Conservation (phyloP, 179 eudicot species). For the Nepenthes alata region DNA sequence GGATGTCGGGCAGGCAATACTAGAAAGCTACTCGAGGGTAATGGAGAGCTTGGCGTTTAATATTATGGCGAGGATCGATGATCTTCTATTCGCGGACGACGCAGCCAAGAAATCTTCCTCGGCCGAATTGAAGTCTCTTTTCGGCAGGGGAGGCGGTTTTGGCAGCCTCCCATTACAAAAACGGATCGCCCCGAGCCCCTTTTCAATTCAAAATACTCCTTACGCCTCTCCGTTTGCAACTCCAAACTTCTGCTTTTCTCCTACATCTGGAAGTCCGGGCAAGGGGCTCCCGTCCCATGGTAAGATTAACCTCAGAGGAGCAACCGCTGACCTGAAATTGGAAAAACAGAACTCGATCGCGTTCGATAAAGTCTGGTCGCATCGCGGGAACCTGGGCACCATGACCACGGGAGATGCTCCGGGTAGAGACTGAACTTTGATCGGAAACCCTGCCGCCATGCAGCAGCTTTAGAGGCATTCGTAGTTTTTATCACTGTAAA, state of each 20-base stretch:
- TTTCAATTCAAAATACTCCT: constrained; percentile 75
- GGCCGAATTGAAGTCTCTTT: constrained; percentile 45
- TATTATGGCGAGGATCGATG: constrained; percentile 40
- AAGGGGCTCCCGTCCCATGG: constrained; percentile 28
- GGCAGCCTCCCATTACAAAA: constrained; percentile 68
- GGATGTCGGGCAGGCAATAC: constrained; percentile 42
- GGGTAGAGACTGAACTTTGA: constrained; percentile 6
- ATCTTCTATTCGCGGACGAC: constrained; percentile 28
- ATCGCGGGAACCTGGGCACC: constrained; percentile 17
- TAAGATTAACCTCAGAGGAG: constrained; percentile 20
- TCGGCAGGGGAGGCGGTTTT: constrained; percentile 61
- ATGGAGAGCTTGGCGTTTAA: constrained; percentile 37
- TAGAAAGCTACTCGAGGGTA: constrained; percentile 43
- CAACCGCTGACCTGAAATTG: constrained; percentile 11
- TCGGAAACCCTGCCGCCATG: background rate
- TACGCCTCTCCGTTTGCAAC: constrained; percentile 82
- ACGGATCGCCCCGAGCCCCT: constrained; percentile 81
- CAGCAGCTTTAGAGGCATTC: background rate
- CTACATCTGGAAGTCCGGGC: constrained; percentile 46
- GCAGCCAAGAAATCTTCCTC: constrained; percentile 31
- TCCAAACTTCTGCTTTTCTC: constrained; percentile 70
- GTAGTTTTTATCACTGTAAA: background rate
- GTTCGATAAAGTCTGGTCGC: constrained; percentile 12
- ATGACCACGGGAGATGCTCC: constrained; percentile 9
- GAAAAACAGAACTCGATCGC: constrained; percentile 11